Conservation (phyloP, 306 rosid species). For the Coriaria nepalensis region DNA sequence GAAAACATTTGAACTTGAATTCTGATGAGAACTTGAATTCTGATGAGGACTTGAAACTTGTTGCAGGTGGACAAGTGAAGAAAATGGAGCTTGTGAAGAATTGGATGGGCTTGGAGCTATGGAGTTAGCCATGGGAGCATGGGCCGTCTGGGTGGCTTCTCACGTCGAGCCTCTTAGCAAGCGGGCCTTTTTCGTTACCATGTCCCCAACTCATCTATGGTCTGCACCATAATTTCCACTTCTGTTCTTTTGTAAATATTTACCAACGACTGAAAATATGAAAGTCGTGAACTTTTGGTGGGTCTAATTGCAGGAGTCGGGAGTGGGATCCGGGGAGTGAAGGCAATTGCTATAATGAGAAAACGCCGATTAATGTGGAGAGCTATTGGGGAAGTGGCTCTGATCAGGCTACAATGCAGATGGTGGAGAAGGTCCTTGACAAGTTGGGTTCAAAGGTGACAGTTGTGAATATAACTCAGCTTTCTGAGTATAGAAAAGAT, state of each 20-base stretch:
- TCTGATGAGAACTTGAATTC: constrained; percentile 6
- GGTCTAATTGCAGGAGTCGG: constrained; percentile 47
- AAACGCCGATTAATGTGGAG: constrained; percentile 40
- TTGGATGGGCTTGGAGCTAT: constrained; percentile 60
- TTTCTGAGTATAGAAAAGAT: constrained; percentile 83
- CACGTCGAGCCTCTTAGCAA: constrained; percentile 54
- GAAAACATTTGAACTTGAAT: background rate
- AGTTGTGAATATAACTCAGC: constrained; percentile 76
- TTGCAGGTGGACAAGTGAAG: constrained; percentile 67
- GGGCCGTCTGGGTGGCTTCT: constrained; percentile 91
- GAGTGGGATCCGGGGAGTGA: constrained; percentile 66
- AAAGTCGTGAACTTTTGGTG: too few relatives aligned
- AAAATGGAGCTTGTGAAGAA: constrained; percentile 60
- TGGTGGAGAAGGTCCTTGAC: constrained; percentile 43
- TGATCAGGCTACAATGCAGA: constrained; percentile 65
- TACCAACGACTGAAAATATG: background rate
- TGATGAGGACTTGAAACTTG: constrained; percentile 11
- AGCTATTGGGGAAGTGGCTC: constrained; percentile 99
- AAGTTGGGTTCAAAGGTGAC: constrained; percentile 55
- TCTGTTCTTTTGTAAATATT: background rate
- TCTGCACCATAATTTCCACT: constrained; percentile 14
- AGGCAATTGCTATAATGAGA: constrained; percentile 77
- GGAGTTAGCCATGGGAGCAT: constrained; percentile 89
- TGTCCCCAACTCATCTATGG: constrained; percentile 99
- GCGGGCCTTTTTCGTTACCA: constrained; percentile 66